Base-by-base conservation (phyloP, 2,329 filamentous ascomycete genomes). In the Cladophialophora carrionii region DNA sequence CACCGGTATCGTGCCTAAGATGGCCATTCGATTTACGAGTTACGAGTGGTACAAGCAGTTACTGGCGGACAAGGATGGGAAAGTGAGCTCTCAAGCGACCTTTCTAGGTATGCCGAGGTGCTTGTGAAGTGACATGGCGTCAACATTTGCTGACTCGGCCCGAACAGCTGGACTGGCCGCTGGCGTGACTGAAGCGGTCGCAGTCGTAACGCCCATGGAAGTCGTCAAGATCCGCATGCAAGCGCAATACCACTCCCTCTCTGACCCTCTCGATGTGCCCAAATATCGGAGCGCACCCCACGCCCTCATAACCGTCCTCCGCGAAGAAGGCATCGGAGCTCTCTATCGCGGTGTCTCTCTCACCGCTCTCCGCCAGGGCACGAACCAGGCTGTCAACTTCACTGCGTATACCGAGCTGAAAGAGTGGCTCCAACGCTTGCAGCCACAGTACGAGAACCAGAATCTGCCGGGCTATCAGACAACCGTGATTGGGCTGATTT, bases 371-470 rank as follows among this genome's bases (percentile, higher is more conserved):
- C 87, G 95, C 64, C 95, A 99, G 83, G 95, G 95, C 70, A 92
- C 90, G 69, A 99, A 99, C 81, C 95, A 99, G 83, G 95, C 96
- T 54, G 92, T 94, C 78, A 99, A 99, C 83, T 99, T 99, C 83
- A 98, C 94, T 14, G 94, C 95, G 10, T 99, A 99, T 82, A 90
- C 90, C 0, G 92, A 98, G 79, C 89, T 99, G 79, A 96, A 96
- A 82, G 86, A 90, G 66, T 82, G 83, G 59, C 83, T 98, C 59
- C 88, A 92, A 76, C 79, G 83, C 57, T 86, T 82, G 74, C 92
- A 96, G 78, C 89, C 89, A 7, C 82, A 90, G 72, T 89, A 87
- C 67, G 82, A 82, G 60, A 80, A 85, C 69, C 77, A 76, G 17
- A 87, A 87, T 71, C 82, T 99, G 49, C 94, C 95, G 1, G 87